Evolutionary conservation across 176 grass and related monocot species (phyloP), one percentile per base, ranked within the genome.

Genomic region (Lolium multiflorum): DNA sequence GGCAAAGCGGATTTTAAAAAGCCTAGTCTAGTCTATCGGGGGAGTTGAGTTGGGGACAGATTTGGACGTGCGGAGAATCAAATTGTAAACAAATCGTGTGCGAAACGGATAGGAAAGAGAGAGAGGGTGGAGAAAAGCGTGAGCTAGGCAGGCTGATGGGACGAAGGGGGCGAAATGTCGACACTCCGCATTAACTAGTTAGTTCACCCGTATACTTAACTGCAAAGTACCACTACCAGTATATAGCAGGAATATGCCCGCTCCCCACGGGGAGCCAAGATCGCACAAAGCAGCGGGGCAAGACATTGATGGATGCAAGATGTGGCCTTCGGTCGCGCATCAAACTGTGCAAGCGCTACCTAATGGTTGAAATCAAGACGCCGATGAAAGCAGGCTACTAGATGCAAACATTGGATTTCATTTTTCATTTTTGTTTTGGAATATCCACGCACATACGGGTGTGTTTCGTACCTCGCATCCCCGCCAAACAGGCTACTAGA

Each of bases 101-200:
- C 50, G 75, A 81, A 76, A 54, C 14, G 54, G 78, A 86, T 72
- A 62, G 69, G 25, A 21, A 44, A 71, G 48, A 17, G 57, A 41
- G 54, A 73, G 18, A 46, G 17, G 3, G 31, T 35, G 31, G 31
- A 35, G 31, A 35, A 35, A 35, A 35, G 31, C 31, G 31, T 35
- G 31, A 35, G 31, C 31, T 35, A 35, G 31, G 31, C 31, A 35
- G 31, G 31, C 31, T 35, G 31, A 35, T 35, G 31, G 31, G 31
- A 35, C 31, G 31, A 35, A 3, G 31, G 31, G 31, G 31, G 3
- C 8, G 61, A 88, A 76, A 71, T 91, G 89, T 91, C 77, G 82
- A 91, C 86, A 91, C 77, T 54, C 71, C 31, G 70, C 89, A 91
- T 88, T 88, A 88, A 85, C 49, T 70, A 54, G 67, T 52, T 81